These are phyloP conservation scores for Neofusicoccum ribis DNA, from an alignment of 2,329 filamentous ascomycete species.

Conservation along the genomic window DNA sequence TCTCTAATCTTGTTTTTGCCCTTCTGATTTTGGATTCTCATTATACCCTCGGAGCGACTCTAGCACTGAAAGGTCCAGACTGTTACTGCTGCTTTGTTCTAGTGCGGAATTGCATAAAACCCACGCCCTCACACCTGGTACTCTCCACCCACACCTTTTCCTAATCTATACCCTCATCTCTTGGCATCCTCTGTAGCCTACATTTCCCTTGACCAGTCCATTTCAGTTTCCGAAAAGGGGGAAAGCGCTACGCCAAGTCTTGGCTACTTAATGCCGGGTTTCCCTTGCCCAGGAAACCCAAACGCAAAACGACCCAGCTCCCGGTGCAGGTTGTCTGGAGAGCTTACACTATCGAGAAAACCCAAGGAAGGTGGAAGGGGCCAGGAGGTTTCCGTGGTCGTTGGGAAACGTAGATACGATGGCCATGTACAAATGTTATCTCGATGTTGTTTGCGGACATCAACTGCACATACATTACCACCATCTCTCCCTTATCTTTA, in stretches of 20 bases:
- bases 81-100: constrained; percentile 16
- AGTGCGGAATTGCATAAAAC: constrained; percentile 8
- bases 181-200: constrained; percentile 11
- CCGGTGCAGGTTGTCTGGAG: neutral
- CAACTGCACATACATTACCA: constrained; percentile 1
- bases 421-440: constrained; percentile 19
- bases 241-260: neutral
- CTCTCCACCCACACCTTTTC: constrained; percentile 11
- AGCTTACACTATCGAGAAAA: neutral
- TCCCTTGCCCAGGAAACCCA: neutral
- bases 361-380: neutral
- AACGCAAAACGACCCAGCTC: neutral
- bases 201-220: constrained; percentile 4
- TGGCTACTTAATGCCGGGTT: constrained; percentile 5
- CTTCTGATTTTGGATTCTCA: constrained; percentile 19
- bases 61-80: constrained; percentile 20
- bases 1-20: constrained; percentile 3
- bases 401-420: constrained; percentile 18
- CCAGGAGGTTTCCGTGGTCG: constrained; percentile 3
- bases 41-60: constrained; percentile 21
- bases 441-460: constrained; percentile 12
- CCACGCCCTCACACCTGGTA: constrained; percentile 1
- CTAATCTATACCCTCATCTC: constrained; percentile 12
- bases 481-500: neutral
- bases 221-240: neutral